Evolutionary conservation across 2,329 filamentous ascomycete genomes (phyloP).

Genomic region (Hysterium pulicare): DNA sequence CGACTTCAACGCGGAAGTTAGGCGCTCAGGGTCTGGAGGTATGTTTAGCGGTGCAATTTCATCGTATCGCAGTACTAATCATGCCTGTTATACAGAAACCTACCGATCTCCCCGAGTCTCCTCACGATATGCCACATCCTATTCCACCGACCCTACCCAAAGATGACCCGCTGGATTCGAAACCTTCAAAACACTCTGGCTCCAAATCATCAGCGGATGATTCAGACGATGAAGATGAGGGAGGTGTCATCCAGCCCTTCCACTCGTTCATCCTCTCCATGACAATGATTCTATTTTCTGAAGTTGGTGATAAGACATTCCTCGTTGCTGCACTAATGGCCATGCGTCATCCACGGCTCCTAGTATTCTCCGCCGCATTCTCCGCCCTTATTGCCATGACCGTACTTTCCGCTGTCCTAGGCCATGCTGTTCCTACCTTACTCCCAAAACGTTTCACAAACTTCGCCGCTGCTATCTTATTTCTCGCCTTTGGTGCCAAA

Average conservation of each 20-base stretch:
- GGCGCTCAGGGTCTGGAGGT: constrained; percentile 39
- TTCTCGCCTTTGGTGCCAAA: constrained; percentile 83
- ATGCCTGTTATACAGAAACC: constrained; percentile 60
- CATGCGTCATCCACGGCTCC: constrained; percentile 91
- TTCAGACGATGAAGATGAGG: constrained; percentile 44
- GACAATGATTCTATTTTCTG: constrained; percentile 96
- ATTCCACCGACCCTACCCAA: constrained; percentile 61
- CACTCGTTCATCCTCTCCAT: constrained; percentile 91
- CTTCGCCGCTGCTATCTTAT: constrained; percentile 78
- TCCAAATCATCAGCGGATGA: constrained; percentile 22
- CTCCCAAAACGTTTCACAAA: constrained; percentile 90
- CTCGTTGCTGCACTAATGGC: constrained; percentile 96
- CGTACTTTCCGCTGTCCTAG: constrained; percentile 84
- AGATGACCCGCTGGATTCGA: constrained; percentile 53
- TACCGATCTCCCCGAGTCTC: constrained; percentile 71
- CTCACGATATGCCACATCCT: constrained; percentile 70
- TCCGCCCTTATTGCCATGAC: constrained; percentile 92
- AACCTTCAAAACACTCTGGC: constrained; percentile 20
- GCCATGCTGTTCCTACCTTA: constrained; percentile 85
- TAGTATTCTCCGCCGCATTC: constrained; percentile 95
- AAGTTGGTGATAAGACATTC: constrained; percentile 98
- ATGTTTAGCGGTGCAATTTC: constrained; percentile 7
- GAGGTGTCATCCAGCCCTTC: constrained; percentile 69
- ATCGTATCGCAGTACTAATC: constrained; percentile 12
- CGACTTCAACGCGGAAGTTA: constrained; percentile 18